A percentile compares a stretch with the other conserved stretches of the same genome.
These are phyloP conservation scores for Leptomonas pyrrhocoris DNA, from an alignment of 208 protist genomes.

Conservation along the genomic window DNA sequence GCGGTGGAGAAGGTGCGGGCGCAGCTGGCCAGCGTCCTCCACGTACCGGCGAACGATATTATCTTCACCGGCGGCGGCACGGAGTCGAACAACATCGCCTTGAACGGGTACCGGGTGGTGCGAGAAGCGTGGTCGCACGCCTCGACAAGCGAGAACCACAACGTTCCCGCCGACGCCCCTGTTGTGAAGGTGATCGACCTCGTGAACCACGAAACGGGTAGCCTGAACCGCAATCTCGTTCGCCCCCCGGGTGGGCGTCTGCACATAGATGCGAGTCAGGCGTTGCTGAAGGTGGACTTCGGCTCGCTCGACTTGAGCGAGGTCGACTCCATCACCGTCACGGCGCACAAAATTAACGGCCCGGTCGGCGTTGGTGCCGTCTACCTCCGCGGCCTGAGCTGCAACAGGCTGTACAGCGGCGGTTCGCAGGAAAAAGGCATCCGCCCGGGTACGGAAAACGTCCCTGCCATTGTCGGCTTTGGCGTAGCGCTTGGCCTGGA, in stretches of 20 bases:
- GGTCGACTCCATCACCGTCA: slow-evolving; percentile 80
- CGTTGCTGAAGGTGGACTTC: slow-evolving; percentile 68
- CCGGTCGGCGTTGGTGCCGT: slow-evolving; percentile 77
- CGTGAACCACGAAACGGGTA: slow-evolving; percentile 84
- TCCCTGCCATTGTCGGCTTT: slow-evolving; percentile 78
- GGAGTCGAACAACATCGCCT: slow-evolving; percentile 82
- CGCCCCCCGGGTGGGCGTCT: slow-evolving; percentile 59
- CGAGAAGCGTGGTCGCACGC: slow-evolving; percentile 77
- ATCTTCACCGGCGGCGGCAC: slow-evolving; percentile 85
- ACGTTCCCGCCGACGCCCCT: slow-evolving; percentile 15
- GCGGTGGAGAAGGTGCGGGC: slow-evolving; percentile 70
- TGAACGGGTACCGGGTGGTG: slow-evolving; percentile 77
- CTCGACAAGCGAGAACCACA: slow-evolving; percentile 43
- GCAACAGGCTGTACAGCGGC: slow-evolving; percentile 55
- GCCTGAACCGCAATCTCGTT: slow-evolving; percentile 47
- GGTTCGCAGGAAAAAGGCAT: slow-evolving; percentile 76
- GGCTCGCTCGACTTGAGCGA: slow-evolving; percentile 57
- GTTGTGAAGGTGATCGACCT: slow-evolving; percentile 69
- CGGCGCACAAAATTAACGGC: slow-evolving; percentile 86
- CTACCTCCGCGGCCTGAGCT: slow-evolving; percentile 63
- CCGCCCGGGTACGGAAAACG: slow-evolving; percentile 84
- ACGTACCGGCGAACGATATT: slow-evolving; percentile 68
- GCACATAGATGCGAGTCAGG: slow-evolving; percentile 80
- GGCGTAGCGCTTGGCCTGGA: slow-evolving; percentile 65
- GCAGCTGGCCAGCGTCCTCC: slow-evolving; percentile 51